phyloP scores from a whole-genome alignment of 2,329 filamentous ascomycete species.

The Fusarium bactridioides region DNA sequence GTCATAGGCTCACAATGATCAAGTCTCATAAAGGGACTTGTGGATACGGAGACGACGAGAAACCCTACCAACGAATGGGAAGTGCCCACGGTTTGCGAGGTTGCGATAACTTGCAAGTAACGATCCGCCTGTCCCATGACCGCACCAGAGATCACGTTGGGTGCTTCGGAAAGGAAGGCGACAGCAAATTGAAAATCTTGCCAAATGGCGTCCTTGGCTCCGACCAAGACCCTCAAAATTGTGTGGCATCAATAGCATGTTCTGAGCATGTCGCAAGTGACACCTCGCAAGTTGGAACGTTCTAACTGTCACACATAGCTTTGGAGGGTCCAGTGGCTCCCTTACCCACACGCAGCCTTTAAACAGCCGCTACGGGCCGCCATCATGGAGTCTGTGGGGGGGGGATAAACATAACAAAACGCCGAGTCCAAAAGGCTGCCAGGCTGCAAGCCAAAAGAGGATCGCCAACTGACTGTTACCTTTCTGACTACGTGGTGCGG shows the following conservation, averaged over 20 bases:
- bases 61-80: background rate
- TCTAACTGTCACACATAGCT: conserved; percentile 13
- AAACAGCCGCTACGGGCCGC: conserved; percentile 40
- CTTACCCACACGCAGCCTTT: conserved; percentile 32
- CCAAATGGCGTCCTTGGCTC: background rate
- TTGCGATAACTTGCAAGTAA: background rate
- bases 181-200: background rate
- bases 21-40: background rate
- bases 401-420: conserved; percentile 13
- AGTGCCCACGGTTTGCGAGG: background rate
- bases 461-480: conserved; percentile 22
- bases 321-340: conserved; percentile 12
- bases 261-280: conserved; percentile 28
- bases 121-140: background rate
- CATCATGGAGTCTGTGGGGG: conserved; percentile 37
- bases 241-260: conserved; percentile 32
- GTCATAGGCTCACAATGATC: conserved; percentile 15
- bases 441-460: conserved; percentile 26
- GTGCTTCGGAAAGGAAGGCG: background rate
- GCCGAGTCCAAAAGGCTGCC: conserved; percentile 19
- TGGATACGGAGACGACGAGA: background rate
- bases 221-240: background rate
- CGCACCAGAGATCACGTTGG: background rate
- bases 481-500: conserved; percentile 11
- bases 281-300: conserved; percentile 19